Base-by-base conservation (phyloP, 106 monocot genomes). In the Dendrobium nobile region DNA sequence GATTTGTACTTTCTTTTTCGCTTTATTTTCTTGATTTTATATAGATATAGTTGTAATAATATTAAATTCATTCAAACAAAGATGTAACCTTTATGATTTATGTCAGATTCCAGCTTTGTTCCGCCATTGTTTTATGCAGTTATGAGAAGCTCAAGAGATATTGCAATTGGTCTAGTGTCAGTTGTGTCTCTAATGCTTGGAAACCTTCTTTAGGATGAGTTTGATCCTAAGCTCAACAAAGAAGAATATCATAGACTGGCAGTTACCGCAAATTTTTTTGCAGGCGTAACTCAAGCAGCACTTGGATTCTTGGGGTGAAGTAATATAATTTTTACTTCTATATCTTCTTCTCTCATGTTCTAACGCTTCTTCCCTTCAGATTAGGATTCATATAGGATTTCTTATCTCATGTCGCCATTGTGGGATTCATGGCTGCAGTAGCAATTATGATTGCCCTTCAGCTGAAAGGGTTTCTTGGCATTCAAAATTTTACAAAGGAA, bases 201-300 rank as follows among this genome's bases (percentile, higher is more conserved):
- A 1, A 86, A 87, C n/a, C 96, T 92, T 81, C 86, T 94, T 54
- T 79, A 79, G 48, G 67, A 90, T 10, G 96, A 93, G 81, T 9
- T 93, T 73, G 90, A 93, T 82, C 87, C 89, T 4, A 72, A 47
- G 8, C 84, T 55, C n/a, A 18, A 88, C 16, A 88, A 82, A 55
- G 85, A 75, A 4, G 89, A 82, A 37, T 97, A 97, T 82, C 9
- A 7, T 1, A 81, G 89, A 1, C 89, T 97, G 15, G 92, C 90
- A 65, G 90, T 89, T 77, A 97, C 96, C 13, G 96, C 96, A n/a
- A 51, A 97, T 94, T 7, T 97, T 97, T 97, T 97, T 77, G 93
- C 96, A 10, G 96, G 96, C 9, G 44, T 97, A 65, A 92, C 92
- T 82, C 86, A 96, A 82, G 90, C 86, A 28, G 90, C 82, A 41